phyloP scores from a whole-genome alignment of 108 stramenopile species.

The Discostella stelligeroides region DNA sequence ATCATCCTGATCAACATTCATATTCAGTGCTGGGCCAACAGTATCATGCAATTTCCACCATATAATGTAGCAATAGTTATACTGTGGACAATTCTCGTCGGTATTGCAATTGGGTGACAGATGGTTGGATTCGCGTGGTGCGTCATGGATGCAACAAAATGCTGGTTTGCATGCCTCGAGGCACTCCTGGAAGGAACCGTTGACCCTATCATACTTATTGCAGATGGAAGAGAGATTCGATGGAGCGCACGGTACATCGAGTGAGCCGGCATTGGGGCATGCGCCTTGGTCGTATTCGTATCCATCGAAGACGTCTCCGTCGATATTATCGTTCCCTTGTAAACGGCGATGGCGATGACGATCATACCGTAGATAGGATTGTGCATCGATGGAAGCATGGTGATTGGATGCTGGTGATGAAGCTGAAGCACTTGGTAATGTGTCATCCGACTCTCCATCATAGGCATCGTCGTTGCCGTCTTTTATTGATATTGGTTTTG shows the following conservation, averaged over 20 bases:
- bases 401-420: no score
- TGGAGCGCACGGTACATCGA: slow-evolving; percentile 52
- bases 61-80: slow-evolving; percentile 53
- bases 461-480: background rate
- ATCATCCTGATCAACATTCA: slow-evolving; percentile 58
- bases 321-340: slow-evolving; percentile 6
- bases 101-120: slow-evolving; percentile 52
- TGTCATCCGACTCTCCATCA: background rate
- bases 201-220: slow-evolving; percentile 50
- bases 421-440: background rate
- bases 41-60: slow-evolving; percentile 66
- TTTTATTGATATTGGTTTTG: background rate
- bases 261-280: slow-evolving; percentile 36
- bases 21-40: slow-evolving; percentile 51
- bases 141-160: slow-evolving; percentile 62
- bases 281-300: slow-evolving; percentile 45
- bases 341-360: no score
- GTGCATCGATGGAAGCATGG: background rate
- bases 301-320: slow-evolving; percentile 46
- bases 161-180: slow-evolving; percentile 42
- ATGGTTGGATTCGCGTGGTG: slow-evolving; percentile 28
- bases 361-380: no score
- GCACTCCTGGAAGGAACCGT: slow-evolving; percentile 43
- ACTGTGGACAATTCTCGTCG: slow-evolving; percentile 52
- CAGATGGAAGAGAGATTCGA: slow-evolving; percentile 38